These are phyloP conservation scores for Pelagophyceae sp. DNA, from an alignment of 352 stramenopile genomes.

Conservation along the genomic window DNA sequence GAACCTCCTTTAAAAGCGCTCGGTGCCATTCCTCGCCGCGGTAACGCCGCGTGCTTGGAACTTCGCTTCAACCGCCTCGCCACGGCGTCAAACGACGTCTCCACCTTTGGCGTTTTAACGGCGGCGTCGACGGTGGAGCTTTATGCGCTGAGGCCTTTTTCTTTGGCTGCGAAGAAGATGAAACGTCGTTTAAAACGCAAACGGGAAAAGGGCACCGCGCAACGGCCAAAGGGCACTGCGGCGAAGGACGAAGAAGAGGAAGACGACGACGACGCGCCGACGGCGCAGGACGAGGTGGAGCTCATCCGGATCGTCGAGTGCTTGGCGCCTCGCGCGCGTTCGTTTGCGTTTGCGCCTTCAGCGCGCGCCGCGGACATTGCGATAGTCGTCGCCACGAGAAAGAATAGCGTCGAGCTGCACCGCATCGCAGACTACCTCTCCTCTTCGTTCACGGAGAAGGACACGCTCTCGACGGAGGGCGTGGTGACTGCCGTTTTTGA, in stretches of 20 bases:
- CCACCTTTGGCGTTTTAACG: background rate
- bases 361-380: constrained; percentile 17
- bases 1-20: background rate
- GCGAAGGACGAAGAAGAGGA: no score
- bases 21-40: background rate
- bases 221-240: no score
- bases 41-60: background rate
- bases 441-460: constrained; percentile 1
- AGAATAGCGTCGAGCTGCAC: constrained; percentile 80
- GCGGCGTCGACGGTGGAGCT: constrained; percentile 70
- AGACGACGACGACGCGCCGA: constrained; percentile 31
- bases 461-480: background rate
- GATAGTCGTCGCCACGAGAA: constrained; percentile 71
- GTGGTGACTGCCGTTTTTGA: constrained; percentile 40
- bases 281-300: constrained; percentile 62
- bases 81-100: background rate
- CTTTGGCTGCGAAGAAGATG: constrained; percentile 80
- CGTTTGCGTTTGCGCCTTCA: constrained; percentile 63
- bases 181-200: constrained; percentile 71
- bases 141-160: constrained; percentile 64
- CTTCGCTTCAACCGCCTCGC: background rate
- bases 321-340: constrained; percentile 47
- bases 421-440: constrained; percentile 23
- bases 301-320: constrained; percentile 57
- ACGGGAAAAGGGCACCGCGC: constrained; percentile 66